A percentile compares a stretch with the other conserved stretches of the same genome.
Conservation (phyloP, 768 basidiomycete species). For the Crassisporium funariophilum region DNA sequence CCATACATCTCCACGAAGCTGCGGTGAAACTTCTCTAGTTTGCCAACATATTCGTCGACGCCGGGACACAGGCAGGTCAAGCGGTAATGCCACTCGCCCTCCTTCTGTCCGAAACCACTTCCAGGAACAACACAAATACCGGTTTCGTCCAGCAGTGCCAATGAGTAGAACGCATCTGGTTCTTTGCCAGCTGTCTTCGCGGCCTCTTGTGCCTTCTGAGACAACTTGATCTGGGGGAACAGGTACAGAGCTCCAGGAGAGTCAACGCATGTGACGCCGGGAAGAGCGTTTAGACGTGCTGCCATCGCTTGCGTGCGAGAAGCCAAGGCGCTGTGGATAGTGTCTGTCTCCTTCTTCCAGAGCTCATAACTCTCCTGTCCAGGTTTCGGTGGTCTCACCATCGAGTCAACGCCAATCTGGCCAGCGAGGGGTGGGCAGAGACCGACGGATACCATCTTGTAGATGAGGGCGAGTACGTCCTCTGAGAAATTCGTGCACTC, state of each 20-base stretch:
- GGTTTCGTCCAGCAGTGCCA: constrained; percentile 81
- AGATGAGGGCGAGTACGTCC: constrained; percentile 82
- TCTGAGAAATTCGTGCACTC: constrained; percentile 83
- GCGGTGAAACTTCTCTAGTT: constrained; percentile 60
- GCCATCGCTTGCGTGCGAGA: constrained; percentile 75
- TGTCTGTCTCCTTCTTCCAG: constrained; percentile 83
- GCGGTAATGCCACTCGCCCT: constrained; percentile 88
- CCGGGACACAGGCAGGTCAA: constrained; percentile 95
- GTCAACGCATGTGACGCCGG: constrained; percentile 88
- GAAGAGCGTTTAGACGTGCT: constrained; percentile 73
- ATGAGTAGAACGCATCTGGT: constrained; percentile 89
- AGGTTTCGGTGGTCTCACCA: constrained; percentile 85
- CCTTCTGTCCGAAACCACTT: constrained; percentile 91
- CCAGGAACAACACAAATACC: constrained; percentile 96
- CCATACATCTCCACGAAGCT: constrained; percentile 38
- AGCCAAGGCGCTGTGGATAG: constrained; percentile 75
- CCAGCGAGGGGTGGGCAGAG: constrained; percentile 91
- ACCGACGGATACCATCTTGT: constrained; percentile 93
- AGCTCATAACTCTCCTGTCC: constrained; percentile 76
- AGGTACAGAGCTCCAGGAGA: constrained; percentile 94
- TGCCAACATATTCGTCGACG: constrained; percentile 88
- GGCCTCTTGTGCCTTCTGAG: constrained; percentile 69
- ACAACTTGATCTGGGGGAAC: constrained; percentile 81
- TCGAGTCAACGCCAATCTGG: constrained; percentile 91
- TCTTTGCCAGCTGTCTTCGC: constrained; percentile 73